Evolutionary conservation across 306 rosid species (phyloP).

Genomic region (Cicer chorassanicum): DNA sequence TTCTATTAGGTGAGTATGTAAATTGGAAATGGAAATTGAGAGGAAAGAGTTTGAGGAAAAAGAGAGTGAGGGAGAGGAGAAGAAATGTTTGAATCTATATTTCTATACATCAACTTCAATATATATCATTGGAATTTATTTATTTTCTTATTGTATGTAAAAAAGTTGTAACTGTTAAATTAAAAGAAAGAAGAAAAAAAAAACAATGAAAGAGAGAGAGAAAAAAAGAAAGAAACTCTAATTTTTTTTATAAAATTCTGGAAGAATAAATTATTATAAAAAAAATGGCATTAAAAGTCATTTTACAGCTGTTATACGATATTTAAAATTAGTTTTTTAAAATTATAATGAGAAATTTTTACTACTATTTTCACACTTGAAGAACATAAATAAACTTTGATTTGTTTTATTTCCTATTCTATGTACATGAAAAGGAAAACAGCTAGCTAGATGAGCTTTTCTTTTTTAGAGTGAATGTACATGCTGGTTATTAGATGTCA

Average conservation of each 20-base stretch:
- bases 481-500: constrained; percentile 37
- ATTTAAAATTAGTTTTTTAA: too few relatives aligned
- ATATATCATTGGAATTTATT: constrained; percentile 46
- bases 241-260: too few relatives aligned
- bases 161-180: constrained; percentile 36
- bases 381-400: neutral
- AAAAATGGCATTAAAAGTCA: too few relatives aligned
- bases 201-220: constrained; percentile 16
- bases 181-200: neutral
- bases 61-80: constrained; percentile 21
- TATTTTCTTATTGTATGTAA: constrained; percentile 16
- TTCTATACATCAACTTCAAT: constrained; percentile 48
- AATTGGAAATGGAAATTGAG: constrained; percentile 37
- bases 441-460: constrained; percentile 36
- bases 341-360: too few relatives aligned
- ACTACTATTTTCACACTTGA: too few relatives aligned
- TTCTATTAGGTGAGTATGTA: constrained; percentile 41
- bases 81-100: constrained; percentile 52
- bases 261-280: too few relatives aligned
- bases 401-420: constrained; percentile 31
- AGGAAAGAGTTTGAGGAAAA: constrained; percentile 20
- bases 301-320: too few relatives aligned
- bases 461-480: constrained; percentile 8
- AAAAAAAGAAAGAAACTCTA: neutral
- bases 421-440: constrained; percentile 26